Evolutionary conservation across 1,284 basidiomycete genomes (phyloP).

Genomic region (Heterobasidion occidentale): DNA sequence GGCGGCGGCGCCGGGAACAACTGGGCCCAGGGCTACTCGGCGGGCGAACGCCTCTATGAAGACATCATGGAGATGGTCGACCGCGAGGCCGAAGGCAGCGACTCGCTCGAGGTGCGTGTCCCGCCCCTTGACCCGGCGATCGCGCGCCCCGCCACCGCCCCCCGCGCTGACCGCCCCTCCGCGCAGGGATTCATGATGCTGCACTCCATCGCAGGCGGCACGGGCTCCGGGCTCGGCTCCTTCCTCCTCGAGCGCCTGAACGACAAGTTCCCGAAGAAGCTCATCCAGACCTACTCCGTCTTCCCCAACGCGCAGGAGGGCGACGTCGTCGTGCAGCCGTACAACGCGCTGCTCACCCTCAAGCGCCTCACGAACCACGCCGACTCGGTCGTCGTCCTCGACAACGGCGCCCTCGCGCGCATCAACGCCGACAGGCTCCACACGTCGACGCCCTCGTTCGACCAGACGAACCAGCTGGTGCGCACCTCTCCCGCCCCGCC

Average conservation of each 20-base stretch:
- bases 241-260: conserved; percentile 94
- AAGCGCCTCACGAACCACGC: conserved; percentile 95
- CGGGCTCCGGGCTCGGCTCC: conserved; percentile 96
- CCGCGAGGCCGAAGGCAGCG: conserved; percentile 96
- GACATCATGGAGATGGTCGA: conserved; percentile 99
- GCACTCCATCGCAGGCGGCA: conserved; percentile 98
- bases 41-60: conserved; percentile 90
- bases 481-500: conserved; percentile 14
- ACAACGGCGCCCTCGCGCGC: conserved; percentile 90
- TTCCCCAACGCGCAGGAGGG: conserved; percentile 91
- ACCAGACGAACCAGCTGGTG: conserved; percentile 93
- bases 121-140: background rate
- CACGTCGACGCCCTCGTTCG: conserved; percentile 85
- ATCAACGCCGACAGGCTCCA: conserved; percentile 92
- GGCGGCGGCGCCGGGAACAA: conserved; percentile 99
- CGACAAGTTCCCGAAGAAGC: conserved; percentile 98
- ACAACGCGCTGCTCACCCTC: conserved; percentile 93
- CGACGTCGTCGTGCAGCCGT: conserved; percentile 97
- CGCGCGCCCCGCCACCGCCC: background rate
- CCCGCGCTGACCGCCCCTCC: background rate
- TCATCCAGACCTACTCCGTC: conserved; percentile 98
- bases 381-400: conserved; percentile 94
- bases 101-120: conserved; percentile 84
- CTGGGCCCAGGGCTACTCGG: conserved; percentile 92
- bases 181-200: conserved; percentile 94